Base-by-base conservation (phyloP, 306 rosid genomes). In the Corylus americana region DNA sequence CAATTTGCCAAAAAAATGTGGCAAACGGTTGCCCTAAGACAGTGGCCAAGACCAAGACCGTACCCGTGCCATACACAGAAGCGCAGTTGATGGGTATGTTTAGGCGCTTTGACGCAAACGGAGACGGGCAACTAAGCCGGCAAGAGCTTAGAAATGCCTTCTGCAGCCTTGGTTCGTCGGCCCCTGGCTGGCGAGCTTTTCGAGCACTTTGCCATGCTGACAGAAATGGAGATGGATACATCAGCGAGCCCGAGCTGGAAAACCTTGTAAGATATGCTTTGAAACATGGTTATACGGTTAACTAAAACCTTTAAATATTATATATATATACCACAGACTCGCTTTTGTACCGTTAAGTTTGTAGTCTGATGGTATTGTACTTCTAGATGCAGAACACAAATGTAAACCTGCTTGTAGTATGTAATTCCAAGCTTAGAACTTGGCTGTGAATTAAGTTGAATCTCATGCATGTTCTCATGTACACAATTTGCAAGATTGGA, bases 71-170 rank as follows among this genome's bases (percentile, higher is more conserved):
- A 20, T 75, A 75, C 71, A 62, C 55, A 4, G 71, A 45, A 13
- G 71, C 11, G 11, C 44, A 77, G 53, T 20, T 68, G 74, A 68
- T 42, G 37, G 74, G 27, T 20, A 5, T 67, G 49, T 42, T 77
- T 1, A 39, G 4, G 45, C 67, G 75, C 44, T 51, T 1, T 4
- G 80, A 77, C 45, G 31, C 42, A 48, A 39, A 77, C 20, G 31
- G 74, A 37, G 80, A 77, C 53, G 80, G 74, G 7, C 80, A 53
- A 11, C 69, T 68, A 5, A 77, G 72, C 74, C 68, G 10, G 68
- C n/a, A 77, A 68, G 80, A 77, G 68, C 75, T 68, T 44, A 20
- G 18, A 55, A 55, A 39, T 1, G 80, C 75, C 14, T 69, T 55
- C 47, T 11, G n/a, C 16, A 69, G 57, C 44, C 35, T 77, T 2